These are phyloP conservation scores for Tolypocladium ovalisporum DNA, from an alignment of 2,329 filamentous ascomycete genomes.

Conservation along the genomic window DNA sequence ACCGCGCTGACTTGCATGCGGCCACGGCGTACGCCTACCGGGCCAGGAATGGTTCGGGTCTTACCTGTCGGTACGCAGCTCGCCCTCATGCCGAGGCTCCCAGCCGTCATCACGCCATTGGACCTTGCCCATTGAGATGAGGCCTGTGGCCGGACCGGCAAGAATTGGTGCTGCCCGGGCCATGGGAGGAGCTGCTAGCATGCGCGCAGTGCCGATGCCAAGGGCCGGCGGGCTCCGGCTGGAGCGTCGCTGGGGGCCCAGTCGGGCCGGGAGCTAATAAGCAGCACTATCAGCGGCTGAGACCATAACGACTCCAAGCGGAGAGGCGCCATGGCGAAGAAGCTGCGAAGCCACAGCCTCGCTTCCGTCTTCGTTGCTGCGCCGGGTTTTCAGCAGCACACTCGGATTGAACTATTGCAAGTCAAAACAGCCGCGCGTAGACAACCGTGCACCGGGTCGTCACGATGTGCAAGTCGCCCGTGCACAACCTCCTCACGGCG, in stretches of 20 bases:
- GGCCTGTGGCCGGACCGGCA: neutral
- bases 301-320: neutral
- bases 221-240: neutral
- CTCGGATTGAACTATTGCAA: neutral
- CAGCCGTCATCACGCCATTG: neutral
- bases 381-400: neutral
- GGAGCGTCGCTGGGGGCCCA: neutral
- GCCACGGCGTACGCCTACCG: neutral
- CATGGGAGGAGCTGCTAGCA: neutral
- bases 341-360: neutral
- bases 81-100: neutral
- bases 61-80: neutral
- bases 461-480: conserved; percentile 39
- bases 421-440: neutral
- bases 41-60: neutral
- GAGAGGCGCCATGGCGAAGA: neutral
- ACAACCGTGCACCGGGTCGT: neutral
- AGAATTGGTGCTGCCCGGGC: neutral
- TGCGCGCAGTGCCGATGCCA: neutral
- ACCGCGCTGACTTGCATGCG: neutral
- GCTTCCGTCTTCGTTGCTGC: neutral
- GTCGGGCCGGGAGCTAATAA: neutral
- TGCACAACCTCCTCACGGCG: conserved; percentile 47
- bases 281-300: neutral
- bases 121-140: neutral